Base-by-base conservation (phyloP, 345 rosid species). In the Melaleuca alternifolia region DNA sequence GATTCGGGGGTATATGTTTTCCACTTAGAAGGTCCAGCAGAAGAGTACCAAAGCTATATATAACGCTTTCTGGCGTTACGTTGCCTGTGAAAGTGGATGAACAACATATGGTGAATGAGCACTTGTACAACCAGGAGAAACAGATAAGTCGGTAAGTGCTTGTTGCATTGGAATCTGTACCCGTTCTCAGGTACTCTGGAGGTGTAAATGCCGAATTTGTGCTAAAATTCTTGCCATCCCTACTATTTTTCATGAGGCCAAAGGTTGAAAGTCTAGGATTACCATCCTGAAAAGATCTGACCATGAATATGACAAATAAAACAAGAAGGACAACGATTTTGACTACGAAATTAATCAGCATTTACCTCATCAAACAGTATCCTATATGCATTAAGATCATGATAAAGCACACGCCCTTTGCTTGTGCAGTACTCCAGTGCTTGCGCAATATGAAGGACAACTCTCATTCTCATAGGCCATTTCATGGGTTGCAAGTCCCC, bases 401-500 rank as follows among this genome's bases (percentile, higher is more conserved):
- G 99, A 90, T 97, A 97, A 50, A 97, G 96, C 7, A 94, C 95
- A 28, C 99, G 96, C 50, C 99, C 99, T 94, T 91, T 96, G 87
- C 91, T 92, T 5, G 95, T 94, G 90, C 99, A 97, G 88, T 96
- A 94, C 54, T 96, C 99, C 85, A 97, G 91, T 82, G 98, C 99
- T 93, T 97, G 94, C 86, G 99, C 99, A 83, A 97, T 94, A 91
- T 96, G 95, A 86, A 96, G 93, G 86, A 93, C 97, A 85, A 96
- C 99, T 94, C 99, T 94, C 86, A 96, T 86, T 83, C 99, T 88
- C 98, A 97, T 97, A 3, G 95, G 96, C 99, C 99, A 97, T 91
- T 95, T 95, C 98, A 97, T 96, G 46, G 99, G 99, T 84, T 95
- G 95, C 81, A 94, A 76, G 87, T 97, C 99, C 98, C 99, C 98